A percentile compares a stretch with the other conserved stretches of the same genome.
These are phyloP conservation scores for Chamaecrista fasciculata DNA, from an alignment of 306 rosid genomes.

Conservation along the genomic window DNA sequence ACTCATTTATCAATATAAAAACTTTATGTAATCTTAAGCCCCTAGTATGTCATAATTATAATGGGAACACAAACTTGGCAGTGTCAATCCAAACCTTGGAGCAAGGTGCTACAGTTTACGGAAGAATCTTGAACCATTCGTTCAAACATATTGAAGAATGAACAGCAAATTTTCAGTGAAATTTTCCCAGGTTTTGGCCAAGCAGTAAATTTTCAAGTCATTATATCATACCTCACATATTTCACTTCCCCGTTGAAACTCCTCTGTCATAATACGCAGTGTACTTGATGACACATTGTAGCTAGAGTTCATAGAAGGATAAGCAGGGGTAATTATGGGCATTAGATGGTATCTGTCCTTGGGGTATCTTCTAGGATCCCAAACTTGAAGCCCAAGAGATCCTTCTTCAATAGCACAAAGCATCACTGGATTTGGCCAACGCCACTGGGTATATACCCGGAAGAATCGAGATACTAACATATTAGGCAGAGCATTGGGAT, in stretches of 20 bases:
- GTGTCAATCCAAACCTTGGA: conserved; percentile 8
- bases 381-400: conserved; percentile 83
- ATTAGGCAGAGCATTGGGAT: conserved; percentile 92
- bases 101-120: conserved; percentile 5
- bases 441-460: conserved; percentile 93
- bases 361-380: conserved; percentile 97
- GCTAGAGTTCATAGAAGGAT: conserved; percentile 98
- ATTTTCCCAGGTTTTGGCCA: conserved; percentile 9
- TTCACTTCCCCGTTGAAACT: conserved; percentile 91
- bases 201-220: not conserved
- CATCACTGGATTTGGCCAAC: conserved; percentile 99
- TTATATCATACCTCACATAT: conserved; percentile 73
- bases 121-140: conserved; percentile 13
- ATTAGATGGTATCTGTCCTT: conserved; percentile 78
- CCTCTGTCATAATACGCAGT: conserved; percentile 79
- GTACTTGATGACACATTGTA: conserved; percentile 94
- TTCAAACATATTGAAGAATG: conserved; percentile 16
- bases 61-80: conserved; percentile 11
- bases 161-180: conserved; percentile 7
- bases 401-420: conserved; percentile 90
- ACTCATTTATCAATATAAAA: no score
- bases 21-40: no score
- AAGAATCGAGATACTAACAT: conserved; percentile 96
- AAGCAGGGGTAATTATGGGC: conserved; percentile 99
- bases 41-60: no score